Base-by-base conservation (phyloP, 768 basidiomycete genomes). In the Fibroporia radiculosa region DNA sequence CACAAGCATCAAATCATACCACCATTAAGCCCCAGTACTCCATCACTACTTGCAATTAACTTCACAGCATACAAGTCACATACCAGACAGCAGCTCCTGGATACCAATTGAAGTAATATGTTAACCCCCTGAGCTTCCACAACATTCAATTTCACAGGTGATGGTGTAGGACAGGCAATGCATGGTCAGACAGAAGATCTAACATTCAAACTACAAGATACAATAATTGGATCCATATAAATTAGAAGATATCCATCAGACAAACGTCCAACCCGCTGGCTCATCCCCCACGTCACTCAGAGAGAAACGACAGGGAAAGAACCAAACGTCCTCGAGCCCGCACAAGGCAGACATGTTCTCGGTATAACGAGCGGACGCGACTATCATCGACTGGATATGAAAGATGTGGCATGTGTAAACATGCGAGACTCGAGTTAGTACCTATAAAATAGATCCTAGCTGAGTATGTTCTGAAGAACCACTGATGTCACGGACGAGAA, bases 341-440 rank as follows among this genome's bases (percentile, higher is more conserved):
- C 36, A 40, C 45, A 42, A 33, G 50, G 48, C 44, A 40, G 57
- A 44, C 57, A 59, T 65, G 66, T 67, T 66, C 66, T 67, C 66
- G 53, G 66, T 63, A 53, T 55, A 55, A 67, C 62, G 65, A 60
- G 63, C 45, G 59, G 53, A 50, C 62, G 64, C 57, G 28, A 39
- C 34, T 51, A 56, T 67, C 66, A 67, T 67, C 66, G 54, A 62
- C 59, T 64, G 63, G 66, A 66, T 59, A 54, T 56, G 59, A 67
- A 60, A 60, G 55, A 64, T 60, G 64, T 58, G 66, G 65, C 66
- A 67, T 63, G 62, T 59, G 58, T 67, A 66, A 66, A 66, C 62
- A 64, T 67, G 66, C 66, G 58, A 67, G 64, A 67, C 66, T 65
- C 66, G 59, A 66, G 66, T 67, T 66, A 66, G 66, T 63, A 63